Evolutionary conservation across 495 filamentous ascomycete species (phyloP), one percentile per base, ranked within the genome.

Genomic region (Daldinia bambusicola): DNA sequence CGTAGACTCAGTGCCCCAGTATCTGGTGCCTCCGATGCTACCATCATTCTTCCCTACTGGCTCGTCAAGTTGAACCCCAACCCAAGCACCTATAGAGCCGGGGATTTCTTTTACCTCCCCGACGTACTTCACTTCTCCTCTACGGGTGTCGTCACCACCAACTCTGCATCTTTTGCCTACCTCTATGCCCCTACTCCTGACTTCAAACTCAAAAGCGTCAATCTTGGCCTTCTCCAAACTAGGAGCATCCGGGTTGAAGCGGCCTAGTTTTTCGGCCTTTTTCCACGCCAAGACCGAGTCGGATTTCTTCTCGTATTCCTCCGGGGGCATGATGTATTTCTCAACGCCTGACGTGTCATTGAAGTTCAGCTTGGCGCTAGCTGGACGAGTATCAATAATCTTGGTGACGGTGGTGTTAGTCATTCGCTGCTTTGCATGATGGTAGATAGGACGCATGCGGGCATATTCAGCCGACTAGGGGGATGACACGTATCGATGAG

Each of bases 261-360:
- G 93, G 40, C 95, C 95, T 22, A 99, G 86, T 74, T 97, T 93
- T 72, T 97, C 89, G 20, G 89, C 85, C 80, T 91, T 92, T 83
- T 99, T 99, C 92, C 93, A 98, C 9, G 93, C 92, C 43, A 97
- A 85, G 14, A 99, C 95, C 26, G 91, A 94, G 80, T 97, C 91
- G 30, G 89, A 81, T 62, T 92, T 92, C 61, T 88, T 87, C 74
- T 92, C 92, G 82, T 99, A 99, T 62, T 92, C 89, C 18, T 90
- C 87, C 32, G 85, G 80, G 18, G 94, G 92, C 79, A 99, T 89
- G 64, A 88, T 87, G 75, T 93, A 98, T 78, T 98, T 98, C 22
- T 91, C 87, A 12, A 97, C 92, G 1, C 88, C 87, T 30, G 91
- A 92, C 26, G 89, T 83, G 75, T 94, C 93, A 75, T 86, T 89